Percentiles rank a stretch among this genome's conserved stretches.
Evolutionary conservation across 768 basidiomycete genomes (phyloP).

Genomic region (Termitomyces sp.): DNA sequence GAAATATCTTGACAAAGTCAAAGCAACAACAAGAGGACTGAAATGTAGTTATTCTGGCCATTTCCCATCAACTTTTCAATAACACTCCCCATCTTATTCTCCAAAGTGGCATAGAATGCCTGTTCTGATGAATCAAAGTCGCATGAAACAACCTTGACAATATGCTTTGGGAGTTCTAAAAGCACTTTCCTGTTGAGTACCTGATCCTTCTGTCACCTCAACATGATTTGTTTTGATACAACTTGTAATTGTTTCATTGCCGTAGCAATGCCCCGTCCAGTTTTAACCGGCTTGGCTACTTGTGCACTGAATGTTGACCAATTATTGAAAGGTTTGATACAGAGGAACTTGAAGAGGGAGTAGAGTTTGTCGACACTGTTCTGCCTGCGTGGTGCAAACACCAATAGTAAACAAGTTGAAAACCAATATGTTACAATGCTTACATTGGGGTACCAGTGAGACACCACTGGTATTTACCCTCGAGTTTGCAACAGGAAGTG

Average conservation of each 20-base stretch:
- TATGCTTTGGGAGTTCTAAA: conserved; percentile 74
- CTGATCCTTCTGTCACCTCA: conserved; percentile 79
- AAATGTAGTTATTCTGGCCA: conserved; percentile 62
- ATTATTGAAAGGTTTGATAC: conserved; percentile 75
- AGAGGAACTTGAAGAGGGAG: conserved; percentile 86
- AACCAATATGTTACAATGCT: conserved; percentile 10
- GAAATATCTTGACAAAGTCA: conserved; percentile 85
- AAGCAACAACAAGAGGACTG: conserved; percentile 67
- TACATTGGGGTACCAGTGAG: conserved; percentile 82
- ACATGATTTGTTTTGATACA: conserved; percentile 84
- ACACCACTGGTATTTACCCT: conserved; percentile 83
- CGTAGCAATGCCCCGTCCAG: conserved; percentile 48
- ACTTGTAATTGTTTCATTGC: conserved; percentile 89
- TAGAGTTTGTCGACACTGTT: conserved; percentile 90
- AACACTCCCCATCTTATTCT: conserved; percentile 59
- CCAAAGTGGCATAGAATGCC: conserved; percentile 74
- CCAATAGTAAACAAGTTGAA: conserved; percentile 30
- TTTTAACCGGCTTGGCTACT: conserved; percentile 79
- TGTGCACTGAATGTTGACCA: conserved; percentile 76
- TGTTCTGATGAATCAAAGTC: conserved; percentile 74
- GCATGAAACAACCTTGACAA: conserved; percentile 69
- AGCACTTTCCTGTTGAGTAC: conserved; percentile 75
- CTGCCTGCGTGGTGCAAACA: conserved; percentile 46
- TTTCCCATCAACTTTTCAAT: conserved; percentile 66
- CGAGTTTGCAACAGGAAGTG: conserved; percentile 73